Percentiles rank a stretch among this genome's conserved stretches.
Evolutionary conservation across 768 basidiomycete genomes (phyloP).

Genomic region (Exidia glandulosa): DNA sequence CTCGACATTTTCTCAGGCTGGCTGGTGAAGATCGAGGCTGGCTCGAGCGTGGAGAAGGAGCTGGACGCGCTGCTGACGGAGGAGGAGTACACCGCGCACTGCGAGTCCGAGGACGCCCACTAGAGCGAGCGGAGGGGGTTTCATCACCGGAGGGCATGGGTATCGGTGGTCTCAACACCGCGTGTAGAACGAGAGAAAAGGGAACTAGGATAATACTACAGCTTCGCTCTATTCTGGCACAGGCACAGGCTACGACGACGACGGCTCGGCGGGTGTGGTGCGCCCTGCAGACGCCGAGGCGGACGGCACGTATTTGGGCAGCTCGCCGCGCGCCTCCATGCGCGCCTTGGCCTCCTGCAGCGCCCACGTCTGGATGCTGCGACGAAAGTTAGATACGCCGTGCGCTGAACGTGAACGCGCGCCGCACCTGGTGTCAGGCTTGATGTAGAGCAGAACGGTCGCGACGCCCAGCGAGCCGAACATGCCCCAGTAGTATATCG

Average conservation of each 20-base stretch:
- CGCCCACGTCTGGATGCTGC: slow-evolving; percentile 88
- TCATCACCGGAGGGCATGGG: not conserved
- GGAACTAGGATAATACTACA: not conserved
- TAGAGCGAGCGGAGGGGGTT: not conserved
- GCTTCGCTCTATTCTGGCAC: not conserved
- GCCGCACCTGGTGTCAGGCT: slow-evolving; percentile 83
- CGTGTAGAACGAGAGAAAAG: not conserved
- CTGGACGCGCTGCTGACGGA: slow-evolving; percentile 59
- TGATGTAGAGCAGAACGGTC: slow-evolving; percentile 72
- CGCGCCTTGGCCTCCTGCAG: slow-evolving; percentile 77
- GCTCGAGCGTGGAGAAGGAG: slow-evolving; percentile 71
- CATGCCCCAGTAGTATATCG: slow-evolving; percentile 84
- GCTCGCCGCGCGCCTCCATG: slow-evolving; percentile 90
- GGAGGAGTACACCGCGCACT: slow-evolving; percentile 62
- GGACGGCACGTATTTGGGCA: slow-evolving; percentile 68
- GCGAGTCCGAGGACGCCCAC: slow-evolving; percentile 25
- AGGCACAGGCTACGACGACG: too few species aligned
- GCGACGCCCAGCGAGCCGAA: slow-evolving; percentile 76
- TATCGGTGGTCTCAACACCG: not conserved
- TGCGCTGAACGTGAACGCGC: not conserved
- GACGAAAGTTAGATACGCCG: not conserved
- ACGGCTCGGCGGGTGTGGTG: not conserved
- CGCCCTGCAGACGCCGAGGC: slow-evolving; percentile 1
- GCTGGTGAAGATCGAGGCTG: slow-evolving; percentile 87
- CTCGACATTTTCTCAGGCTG: slow-evolving; percentile 50